Conservation (phyloP, 2,329 filamentous ascomycete species). For the Aplosporella prunicola region DNA sequence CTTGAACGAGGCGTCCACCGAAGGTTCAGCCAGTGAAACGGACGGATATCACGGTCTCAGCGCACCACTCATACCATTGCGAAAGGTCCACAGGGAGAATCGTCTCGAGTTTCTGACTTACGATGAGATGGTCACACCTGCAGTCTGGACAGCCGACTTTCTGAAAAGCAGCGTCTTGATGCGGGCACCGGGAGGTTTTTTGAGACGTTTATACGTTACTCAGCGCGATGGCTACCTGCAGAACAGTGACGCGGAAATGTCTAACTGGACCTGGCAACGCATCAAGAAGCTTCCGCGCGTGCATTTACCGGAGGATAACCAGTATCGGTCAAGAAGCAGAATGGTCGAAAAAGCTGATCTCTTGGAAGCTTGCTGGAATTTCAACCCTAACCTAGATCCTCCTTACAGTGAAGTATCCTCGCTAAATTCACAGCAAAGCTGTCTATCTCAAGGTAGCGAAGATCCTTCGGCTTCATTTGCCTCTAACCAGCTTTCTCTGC, state of each 20-base stretch:
- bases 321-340: constrained; percentile 26
- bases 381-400: constrained; percentile 55
- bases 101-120: constrained; percentile 61
- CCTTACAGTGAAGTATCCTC: constrained; percentile 38
- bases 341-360: constrained; percentile 49
- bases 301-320: constrained; percentile 34
- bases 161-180: constrained; percentile 63
- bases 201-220: constrained; percentile 62
- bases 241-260: constrained; percentile 39
- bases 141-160: constrained; percentile 62
- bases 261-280: constrained; percentile 60
- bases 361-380: constrained; percentile 62
- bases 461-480: constrained; percentile 23
- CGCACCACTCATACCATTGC: constrained; percentile 63
- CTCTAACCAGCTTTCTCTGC: no score
- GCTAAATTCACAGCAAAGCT: constrained; percentile 29
- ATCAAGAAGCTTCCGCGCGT: constrained; percentile 54
- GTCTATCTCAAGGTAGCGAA: constrained; percentile 20
- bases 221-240: constrained; percentile 68
- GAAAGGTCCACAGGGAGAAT: constrained; percentile 66
- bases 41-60: constrained; percentile 45
- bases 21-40: constrained; percentile 14
- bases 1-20: constrained; percentile 19
- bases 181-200: constrained; percentile 49
- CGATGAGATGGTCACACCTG: constrained; percentile 63